Base-by-base conservation (phyloP, 345 rosid genomes). In the Salix koriyanagi region DNA sequence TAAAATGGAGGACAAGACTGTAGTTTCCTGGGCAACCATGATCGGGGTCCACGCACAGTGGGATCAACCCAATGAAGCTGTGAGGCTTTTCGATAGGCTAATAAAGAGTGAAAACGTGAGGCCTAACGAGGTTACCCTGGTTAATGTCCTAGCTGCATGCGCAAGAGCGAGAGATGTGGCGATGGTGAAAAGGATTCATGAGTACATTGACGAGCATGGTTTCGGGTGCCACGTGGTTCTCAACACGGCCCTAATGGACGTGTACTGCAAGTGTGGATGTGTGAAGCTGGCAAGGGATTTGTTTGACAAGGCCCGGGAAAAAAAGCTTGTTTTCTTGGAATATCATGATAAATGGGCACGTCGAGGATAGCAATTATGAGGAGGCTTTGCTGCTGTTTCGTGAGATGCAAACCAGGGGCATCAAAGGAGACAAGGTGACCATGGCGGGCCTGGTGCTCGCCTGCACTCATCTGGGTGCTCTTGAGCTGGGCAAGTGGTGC, bases 311-410 rank as follows among this genome's bases (percentile, higher is more conserved):
- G 67, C 66, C 76, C 54, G 19, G 64, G 36, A 41, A 28, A 75
- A 75, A 75, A 30, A 67, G 77, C 26, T 66, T 77, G 30, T 50
- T 52, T 71, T 77, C 64, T n/a, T 77, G 86, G 80, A 80, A 77
- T 54, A 71, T 77, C 8, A 62, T 83, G 81, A 76, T 83, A 23
- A 77, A 80, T 18, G 72, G 79, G 61, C 42, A 67, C 25, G 83
- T 83, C 3, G 78, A 76, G 32, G 75, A 70, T 41, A 44, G 70
- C 7, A 54, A 65, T 4, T 56, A 67, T 15, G 81, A 83, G 37
- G 67, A 69, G 39, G 79, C 86, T 67, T 52, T 73, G 58, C 13
- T 44, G 8, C 70, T 74, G 11, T 79, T 79, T 60, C 75, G 54
- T 1, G 42, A 64, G 34, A 77, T 79, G 81, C 83, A 79, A 32